Conservation (phyloP, 306 rosid genomes). For the Vigna unguiculata region DNA sequence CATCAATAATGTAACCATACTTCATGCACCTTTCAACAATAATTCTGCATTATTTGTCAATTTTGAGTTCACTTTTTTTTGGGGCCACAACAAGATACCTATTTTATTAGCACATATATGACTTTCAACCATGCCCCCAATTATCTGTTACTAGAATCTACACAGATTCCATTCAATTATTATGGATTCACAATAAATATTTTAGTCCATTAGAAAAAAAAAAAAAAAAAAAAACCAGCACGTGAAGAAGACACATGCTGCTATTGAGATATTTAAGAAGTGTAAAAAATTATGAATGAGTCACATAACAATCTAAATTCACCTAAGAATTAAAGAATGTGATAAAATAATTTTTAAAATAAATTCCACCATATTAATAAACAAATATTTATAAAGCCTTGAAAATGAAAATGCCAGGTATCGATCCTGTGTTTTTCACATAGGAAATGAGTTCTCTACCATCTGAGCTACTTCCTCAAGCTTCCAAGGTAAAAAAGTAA, state of each 20-base stretch:
- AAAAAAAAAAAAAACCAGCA: too few relatives aligned
- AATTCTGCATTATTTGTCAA: constrained; percentile 1
- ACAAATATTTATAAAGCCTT: too few relatives aligned
- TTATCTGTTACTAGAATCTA: not conserved
- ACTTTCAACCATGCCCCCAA: not conserved
- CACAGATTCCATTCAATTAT: not conserved
- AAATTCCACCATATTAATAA: too few relatives aligned
- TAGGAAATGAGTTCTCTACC: constrained; percentile 99
- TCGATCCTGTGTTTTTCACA: constrained; percentile 95
- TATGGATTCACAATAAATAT: not conserved
- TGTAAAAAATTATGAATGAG: too few relatives aligned
- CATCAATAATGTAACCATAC: not conserved
- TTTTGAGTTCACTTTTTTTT: not conserved
- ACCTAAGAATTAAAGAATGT: not conserved
- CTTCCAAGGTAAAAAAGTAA: too few relatives aligned
- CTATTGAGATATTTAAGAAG: too few relatives aligned
- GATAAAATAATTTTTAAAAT: too few relatives aligned
- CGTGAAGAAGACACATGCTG: too few relatives aligned
- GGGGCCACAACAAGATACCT: constrained; percentile 12
- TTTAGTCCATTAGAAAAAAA: not conserved
- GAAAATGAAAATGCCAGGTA: constrained; percentile 96
- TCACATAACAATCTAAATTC: not conserved
- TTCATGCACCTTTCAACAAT: not conserved
- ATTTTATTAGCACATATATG: not conserved
- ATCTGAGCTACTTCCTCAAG: constrained; percentile 99